phyloP scores from a whole-genome alignment of 163 green algal species.

The Picocystis sp. region DNA sequence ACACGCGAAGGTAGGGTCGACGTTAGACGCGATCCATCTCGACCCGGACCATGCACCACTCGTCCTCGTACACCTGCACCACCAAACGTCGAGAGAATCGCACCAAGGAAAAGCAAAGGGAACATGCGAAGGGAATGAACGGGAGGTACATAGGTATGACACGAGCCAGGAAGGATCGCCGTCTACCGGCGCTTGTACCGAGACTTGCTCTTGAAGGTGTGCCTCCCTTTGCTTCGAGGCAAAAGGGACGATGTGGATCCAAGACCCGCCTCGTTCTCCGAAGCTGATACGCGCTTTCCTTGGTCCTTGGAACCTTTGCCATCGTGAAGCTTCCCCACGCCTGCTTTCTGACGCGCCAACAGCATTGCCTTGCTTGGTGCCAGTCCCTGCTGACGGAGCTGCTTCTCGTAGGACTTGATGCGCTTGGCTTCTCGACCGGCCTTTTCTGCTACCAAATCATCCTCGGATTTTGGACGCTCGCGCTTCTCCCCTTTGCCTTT shows the following conservation, averaged over 20 bases:
- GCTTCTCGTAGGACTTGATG: constrained; percentile 36
- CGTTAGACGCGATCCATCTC: too few relatives aligned
- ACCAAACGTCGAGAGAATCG: too few relatives aligned
- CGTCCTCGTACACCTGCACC: too few relatives aligned
- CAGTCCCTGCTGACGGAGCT: constrained; percentile 42
- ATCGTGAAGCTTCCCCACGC: constrained; percentile 9
- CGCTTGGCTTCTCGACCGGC: constrained; percentile 14
- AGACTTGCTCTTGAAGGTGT: constrained; percentile 64
- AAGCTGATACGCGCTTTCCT: neutral
- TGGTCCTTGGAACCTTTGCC: neutral
- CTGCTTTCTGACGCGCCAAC: constrained; percentile 7
- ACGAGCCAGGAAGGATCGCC: too few relatives aligned
- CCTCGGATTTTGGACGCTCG: neutral
- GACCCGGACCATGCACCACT: too few relatives aligned
- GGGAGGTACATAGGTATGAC: too few relatives aligned
- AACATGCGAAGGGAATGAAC: too few relatives aligned
- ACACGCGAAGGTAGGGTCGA: too few relatives aligned
- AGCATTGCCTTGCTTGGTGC: constrained; percentile 29
- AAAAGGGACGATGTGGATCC: neutral
- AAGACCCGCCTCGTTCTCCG: neutral
- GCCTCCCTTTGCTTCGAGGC: neutral
- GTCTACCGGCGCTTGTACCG: constrained; percentile 37
- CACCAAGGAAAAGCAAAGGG: too few relatives aligned
- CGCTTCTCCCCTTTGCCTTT: constrained; percentile 13
- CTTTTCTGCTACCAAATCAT: constrained; percentile 3